Evolutionary conservation across 805 yeast genomes (phyloP).

Genomic region (Scheffersomyces lignosus): DNA sequence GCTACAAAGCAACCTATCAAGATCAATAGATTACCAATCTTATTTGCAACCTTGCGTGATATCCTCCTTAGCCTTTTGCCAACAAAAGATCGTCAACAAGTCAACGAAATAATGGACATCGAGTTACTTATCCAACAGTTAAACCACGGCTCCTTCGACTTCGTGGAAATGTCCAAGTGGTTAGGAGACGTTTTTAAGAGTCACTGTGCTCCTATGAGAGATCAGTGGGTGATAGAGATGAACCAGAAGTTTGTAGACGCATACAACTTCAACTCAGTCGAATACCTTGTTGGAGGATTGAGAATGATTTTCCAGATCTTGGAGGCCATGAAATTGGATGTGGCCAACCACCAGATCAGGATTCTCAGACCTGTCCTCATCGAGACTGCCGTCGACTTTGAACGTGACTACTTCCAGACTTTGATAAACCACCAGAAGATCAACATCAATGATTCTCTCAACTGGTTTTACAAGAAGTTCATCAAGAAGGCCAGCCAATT

Average conservation of each 20-base stretch:
- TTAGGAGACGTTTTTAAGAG: constrained; percentile 74
- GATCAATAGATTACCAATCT: constrained; percentile 55
- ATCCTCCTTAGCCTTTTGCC: constrained; percentile 77
- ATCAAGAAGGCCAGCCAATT: constrained; percentile 12
- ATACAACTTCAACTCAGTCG: constrained; percentile 43
- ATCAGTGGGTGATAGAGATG: constrained; percentile 86
- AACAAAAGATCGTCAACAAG: constrained; percentile 64
- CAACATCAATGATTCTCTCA: constrained; percentile 57
- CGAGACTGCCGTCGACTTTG: constrained; percentile 86
- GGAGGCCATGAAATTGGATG: constrained; percentile 93
- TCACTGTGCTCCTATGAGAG: constrained; percentile 96
- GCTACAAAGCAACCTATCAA: constrained; percentile 15
- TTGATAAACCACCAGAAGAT: constrained; percentile 56
- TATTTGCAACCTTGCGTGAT: constrained; percentile 77
- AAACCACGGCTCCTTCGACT: constrained; percentile 67
- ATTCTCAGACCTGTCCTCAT: constrained; percentile 79
- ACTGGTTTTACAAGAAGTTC: constrained; percentile 58
- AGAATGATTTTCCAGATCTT: constrained; percentile 76
- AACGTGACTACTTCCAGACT: constrained; percentile 73
- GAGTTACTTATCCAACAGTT: constrained; percentile 77
- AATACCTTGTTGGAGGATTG: constrained; percentile 68
- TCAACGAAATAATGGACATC: constrained; percentile 72
- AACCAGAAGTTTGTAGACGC: constrained; percentile 55
- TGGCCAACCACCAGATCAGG: constrained; percentile 91
- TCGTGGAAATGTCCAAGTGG: constrained; percentile 70